Conservation (phyloP, 2,329 filamentous ascomycete genomes). For the Penicillium glabrum region DNA sequence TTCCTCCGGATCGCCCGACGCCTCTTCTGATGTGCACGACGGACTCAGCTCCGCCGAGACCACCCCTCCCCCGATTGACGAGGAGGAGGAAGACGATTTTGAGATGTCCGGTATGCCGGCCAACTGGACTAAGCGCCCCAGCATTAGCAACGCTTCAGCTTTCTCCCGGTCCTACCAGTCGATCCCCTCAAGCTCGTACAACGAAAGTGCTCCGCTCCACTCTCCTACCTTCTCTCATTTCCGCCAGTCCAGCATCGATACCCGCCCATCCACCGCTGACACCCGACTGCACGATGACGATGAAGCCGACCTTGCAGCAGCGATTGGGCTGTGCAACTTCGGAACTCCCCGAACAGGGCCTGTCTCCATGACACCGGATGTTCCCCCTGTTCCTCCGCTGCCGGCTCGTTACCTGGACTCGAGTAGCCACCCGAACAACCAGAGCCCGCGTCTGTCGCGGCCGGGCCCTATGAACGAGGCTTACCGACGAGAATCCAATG, state of each 20-base stretch:
- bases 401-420: conserved; percentile 73
- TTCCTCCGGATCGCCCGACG: conserved; percentile 77
- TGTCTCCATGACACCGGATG: conserved; percentile 65
- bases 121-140: conserved; percentile 58
- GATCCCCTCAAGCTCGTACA: conserved; percentile 57
- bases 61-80: conserved; percentile 79
- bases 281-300: conserved; percentile 74
- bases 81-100: conserved; percentile 45
- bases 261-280: conserved; percentile 76
- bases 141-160: conserved; percentile 44
- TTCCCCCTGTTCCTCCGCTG: conserved; percentile 83
- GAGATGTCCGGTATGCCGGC: conserved; percentile 52
- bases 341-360: conserved; percentile 71
- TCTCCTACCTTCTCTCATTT: conserved; percentile 56
- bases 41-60: conserved; percentile 85
- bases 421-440: conserved; percentile 64
- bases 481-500: conserved; percentile 37
- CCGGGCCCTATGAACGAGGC: conserved; percentile 32
- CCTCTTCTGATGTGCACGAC: conserved; percentile 73
- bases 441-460: conserved; percentile 53
- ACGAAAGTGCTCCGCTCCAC: conserved; percentile 51
- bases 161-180: conserved; percentile 84
- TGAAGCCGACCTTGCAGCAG: conserved; percentile 83
- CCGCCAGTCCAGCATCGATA: conserved; percentile 73
- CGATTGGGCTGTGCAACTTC: conserved; percentile 86